A percentile compares a stretch with the other conserved stretches of the same genome.
These are phyloP conservation scores for Eragrostis nindensis DNA, from an alignment of 176 grass and related monocot species.

Conservation along the genomic window DNA sequence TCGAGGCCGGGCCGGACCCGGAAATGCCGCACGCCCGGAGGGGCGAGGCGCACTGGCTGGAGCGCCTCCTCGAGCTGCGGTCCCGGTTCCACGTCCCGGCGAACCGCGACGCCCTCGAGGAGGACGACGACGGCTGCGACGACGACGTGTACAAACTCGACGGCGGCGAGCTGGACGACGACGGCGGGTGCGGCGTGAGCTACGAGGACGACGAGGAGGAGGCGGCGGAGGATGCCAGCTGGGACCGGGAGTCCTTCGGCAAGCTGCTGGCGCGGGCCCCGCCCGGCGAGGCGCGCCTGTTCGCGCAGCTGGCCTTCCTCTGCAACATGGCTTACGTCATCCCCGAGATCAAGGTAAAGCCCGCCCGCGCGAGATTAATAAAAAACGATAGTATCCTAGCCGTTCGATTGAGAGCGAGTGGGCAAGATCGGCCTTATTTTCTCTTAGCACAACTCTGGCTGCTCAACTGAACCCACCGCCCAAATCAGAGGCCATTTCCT, in stretches of 20 bases:
- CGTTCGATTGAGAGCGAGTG: background rate
- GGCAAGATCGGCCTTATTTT: background rate
- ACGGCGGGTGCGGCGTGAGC: slow-evolving; percentile 62
- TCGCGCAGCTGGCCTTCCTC: slow-evolving; percentile 88
- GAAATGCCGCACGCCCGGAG: slow-evolving; percentile 24
- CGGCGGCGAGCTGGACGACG: slow-evolving; percentile 14
- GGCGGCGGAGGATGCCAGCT: slow-evolving; percentile 39
- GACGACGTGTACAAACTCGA: slow-evolving; percentile 25
- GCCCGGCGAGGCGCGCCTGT: slow-evolving; percentile 65
- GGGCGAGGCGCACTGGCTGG: slow-evolving; percentile 68
- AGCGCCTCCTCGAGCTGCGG: slow-evolving; percentile 74
- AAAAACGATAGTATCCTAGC: background rate
- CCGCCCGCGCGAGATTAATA: background rate
- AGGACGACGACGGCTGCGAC: background rate
- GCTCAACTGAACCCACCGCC: slow-evolving; percentile 2
- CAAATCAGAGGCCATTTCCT: slow-evolving; percentile 22
- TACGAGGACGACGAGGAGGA: slow-evolving; percentile 59
- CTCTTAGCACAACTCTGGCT: too few species aligned
- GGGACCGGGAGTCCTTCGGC: slow-evolving; percentile 78
- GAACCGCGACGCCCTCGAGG: slow-evolving; percentile 35
- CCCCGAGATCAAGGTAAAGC: slow-evolving; percentile 83
- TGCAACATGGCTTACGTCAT: slow-evolving; percentile 98
- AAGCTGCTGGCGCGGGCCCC: slow-evolving; percentile 71
- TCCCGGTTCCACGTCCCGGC: slow-evolving; percentile 63
- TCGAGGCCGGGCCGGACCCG: background rate